A percentile compares a stretch with the other conserved stretches of the same genome.
Conservation (phyloP, 2,329 filamentous ascomycete species). For the Alternaria gansuensis region DNA sequence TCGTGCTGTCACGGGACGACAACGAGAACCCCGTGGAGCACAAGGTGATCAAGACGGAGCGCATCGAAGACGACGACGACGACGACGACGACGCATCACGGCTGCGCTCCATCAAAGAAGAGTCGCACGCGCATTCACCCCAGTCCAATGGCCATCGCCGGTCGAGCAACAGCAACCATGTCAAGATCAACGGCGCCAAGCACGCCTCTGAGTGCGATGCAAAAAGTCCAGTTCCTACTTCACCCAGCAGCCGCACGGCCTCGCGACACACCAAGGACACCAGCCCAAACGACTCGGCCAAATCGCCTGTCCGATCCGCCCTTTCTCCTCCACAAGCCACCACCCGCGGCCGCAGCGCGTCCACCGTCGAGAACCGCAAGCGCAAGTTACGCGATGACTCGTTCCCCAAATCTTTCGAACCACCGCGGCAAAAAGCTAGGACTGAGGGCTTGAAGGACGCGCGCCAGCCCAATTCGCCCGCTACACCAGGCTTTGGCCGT, state of each 20-base stretch:
- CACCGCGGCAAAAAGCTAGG: slow-evolving; percentile 53
- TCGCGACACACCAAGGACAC: slow-evolving; percentile 49
- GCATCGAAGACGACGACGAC: slow-evolving; percentile 46
- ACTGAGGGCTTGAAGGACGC: slow-evolving; percentile 48
- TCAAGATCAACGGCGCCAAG: slow-evolving; percentile 44
- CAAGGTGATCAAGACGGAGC: slow-evolving; percentile 54
- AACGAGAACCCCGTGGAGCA: slow-evolving; percentile 53
- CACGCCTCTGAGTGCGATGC: slow-evolving; percentile 42
- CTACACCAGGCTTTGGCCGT: slow-evolving; percentile 46
- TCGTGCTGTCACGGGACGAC: slow-evolving; percentile 56
- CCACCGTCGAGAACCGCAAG: slow-evolving; percentile 52
- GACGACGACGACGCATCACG: slow-evolving; percentile 33
- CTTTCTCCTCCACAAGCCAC: slow-evolving; percentile 40
- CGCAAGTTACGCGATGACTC: slow-evolving; percentile 53
- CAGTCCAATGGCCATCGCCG: slow-evolving; percentile 39
- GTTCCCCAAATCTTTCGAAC: slow-evolving; percentile 48
- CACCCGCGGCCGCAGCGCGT: slow-evolving; percentile 50
- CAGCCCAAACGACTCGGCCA: slow-evolving; percentile 43
- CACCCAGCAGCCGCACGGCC: slow-evolving; percentile 47
- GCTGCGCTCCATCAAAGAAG: slow-evolving; percentile 43
- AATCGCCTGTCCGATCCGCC: slow-evolving; percentile 39
- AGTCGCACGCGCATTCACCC: slow-evolving; percentile 36
- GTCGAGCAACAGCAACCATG: slow-evolving; percentile 34
- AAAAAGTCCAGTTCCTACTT: slow-evolving; percentile 48
- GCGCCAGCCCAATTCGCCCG: slow-evolving; percentile 48